A percentile compares a stretch with the other conserved stretches of the same genome.
These are phyloP conservation scores for Lophiotrema nucula DNA, from an alignment of 495 filamentous ascomycete species.

Conservation along the genomic window DNA sequence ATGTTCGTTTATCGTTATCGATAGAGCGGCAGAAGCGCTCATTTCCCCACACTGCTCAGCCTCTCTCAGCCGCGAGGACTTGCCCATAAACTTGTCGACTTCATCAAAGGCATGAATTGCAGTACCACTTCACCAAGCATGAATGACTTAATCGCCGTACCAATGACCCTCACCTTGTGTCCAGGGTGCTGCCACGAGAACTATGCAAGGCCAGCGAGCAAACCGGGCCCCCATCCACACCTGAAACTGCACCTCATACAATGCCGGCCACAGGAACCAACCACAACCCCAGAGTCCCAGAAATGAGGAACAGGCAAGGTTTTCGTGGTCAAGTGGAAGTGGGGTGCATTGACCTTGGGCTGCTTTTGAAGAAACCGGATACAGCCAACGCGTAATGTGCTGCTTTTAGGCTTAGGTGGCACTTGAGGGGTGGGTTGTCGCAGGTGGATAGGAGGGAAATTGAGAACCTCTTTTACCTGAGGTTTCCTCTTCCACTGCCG, in stretches of 20 bases:
- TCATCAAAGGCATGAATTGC: slow-evolving; percentile 6
- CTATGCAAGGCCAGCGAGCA: neutral
- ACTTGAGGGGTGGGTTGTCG: slow-evolving; percentile 6
- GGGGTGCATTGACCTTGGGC: too few species aligned
- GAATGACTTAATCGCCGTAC: neutral
- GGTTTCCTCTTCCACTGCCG: neutral
- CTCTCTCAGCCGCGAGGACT: too few species aligned
- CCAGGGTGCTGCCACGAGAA: slow-evolving; percentile 3
- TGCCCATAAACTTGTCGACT: neutral
- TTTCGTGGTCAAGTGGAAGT: neutral
- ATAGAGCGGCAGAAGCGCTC: too few species aligned
- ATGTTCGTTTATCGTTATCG: too few species aligned
- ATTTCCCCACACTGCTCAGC: too few species aligned
- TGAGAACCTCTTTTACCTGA: neutral
- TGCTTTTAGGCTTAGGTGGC: neutral
- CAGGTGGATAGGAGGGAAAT: slow-evolving; percentile 1
- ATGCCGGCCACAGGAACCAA: too few species aligned
- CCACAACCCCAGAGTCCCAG: neutral
- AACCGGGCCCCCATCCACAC: neutral
- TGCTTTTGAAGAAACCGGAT: too few species aligned
- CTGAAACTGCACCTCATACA: neutral
- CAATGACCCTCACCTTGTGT: neutral
- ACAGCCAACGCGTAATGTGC: neutral
- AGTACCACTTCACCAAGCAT: slow-evolving; percentile 10
- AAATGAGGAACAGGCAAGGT: neutral